A percentile compares a stretch with the other conserved stretches of the same genome.
These are phyloP conservation scores for Phalaenopsis hybrid DNA, from an alignment of 116 monocot species.

Conservation along the genomic window DNA sequence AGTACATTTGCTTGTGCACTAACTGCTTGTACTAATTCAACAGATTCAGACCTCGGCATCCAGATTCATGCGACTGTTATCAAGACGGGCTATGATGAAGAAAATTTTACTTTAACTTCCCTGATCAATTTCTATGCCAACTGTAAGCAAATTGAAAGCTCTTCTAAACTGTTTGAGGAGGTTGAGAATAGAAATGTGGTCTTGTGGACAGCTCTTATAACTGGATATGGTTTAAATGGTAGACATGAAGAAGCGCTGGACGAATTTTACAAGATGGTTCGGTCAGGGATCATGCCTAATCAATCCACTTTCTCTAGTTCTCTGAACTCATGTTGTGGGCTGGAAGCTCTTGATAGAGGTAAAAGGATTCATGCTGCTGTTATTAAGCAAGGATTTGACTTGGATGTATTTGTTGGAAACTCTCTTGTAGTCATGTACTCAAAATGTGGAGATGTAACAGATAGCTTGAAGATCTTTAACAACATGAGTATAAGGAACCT, in stretches of 20 bases:
- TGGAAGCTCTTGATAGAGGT: constrained; percentile 57
- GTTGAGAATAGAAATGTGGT: constrained; percentile 31
- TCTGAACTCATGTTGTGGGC: constrained; percentile 55
- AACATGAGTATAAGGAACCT: constrained; percentile 46
- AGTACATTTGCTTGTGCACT: constrained; percentile 62
- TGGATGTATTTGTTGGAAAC: constrained; percentile 63
- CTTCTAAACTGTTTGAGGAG: constrained; percentile 35
- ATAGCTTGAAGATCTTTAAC: constrained; percentile 39
- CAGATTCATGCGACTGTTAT: constrained; percentile 48
- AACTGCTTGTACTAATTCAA: constrained; percentile 38
- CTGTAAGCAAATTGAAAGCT: constrained; percentile 46
- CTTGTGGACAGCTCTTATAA: constrained; percentile 75
- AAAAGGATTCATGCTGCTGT: constrained; percentile 41
- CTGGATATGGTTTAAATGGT: constrained; percentile 53
- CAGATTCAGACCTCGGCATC: constrained; percentile 29
- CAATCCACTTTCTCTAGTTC: constrained; percentile 64
- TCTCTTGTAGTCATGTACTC: constrained; percentile 72
- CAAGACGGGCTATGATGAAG: constrained; percentile 26
- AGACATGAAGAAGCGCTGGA: constrained; percentile 41
- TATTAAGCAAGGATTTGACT: constrained; percentile 45
- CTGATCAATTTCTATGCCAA: constrained; percentile 61
- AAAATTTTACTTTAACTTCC: constrained; percentile 54
- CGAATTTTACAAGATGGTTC: constrained; percentile 43
- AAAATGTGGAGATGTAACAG: constrained; percentile 59
- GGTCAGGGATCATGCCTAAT: constrained; percentile 42